phyloP scores from a whole-genome alignment of 2,329 filamentous ascomycete species.

The Geosmithia morbida region DNA sequence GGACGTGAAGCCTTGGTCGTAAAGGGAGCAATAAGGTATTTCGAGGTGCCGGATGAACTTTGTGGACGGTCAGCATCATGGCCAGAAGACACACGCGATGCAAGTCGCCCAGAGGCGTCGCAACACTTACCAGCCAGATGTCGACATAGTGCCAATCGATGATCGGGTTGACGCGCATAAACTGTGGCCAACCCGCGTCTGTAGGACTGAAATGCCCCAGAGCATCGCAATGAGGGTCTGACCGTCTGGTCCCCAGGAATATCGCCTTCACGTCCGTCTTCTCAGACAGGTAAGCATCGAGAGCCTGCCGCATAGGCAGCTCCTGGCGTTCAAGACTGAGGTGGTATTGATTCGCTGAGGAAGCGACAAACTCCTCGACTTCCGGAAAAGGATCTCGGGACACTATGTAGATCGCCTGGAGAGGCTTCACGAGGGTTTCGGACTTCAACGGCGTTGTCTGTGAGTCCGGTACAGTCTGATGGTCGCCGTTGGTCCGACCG shows the following conservation, averaged over 20 bases:
- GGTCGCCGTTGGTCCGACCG: constrained; percentile 9
- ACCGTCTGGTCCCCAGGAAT: constrained; percentile 56
- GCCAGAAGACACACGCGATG: not conserved
- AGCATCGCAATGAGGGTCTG: constrained; percentile 75
- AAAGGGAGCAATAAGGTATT: constrained; percentile 75
- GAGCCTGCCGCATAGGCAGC: constrained; percentile 66
- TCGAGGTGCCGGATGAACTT: constrained; percentile 71
- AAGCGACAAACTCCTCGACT: constrained; percentile 70
- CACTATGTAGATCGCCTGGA: constrained; percentile 83
- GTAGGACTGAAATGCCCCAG: constrained; percentile 77
- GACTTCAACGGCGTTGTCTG: not conserved
- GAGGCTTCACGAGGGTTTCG: constrained; percentile 8
- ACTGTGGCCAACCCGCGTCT: constrained; percentile 77
- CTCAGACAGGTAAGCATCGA: constrained; percentile 60
- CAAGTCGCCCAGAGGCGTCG: not conserved
- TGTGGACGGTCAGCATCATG: not conserved
- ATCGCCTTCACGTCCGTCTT: constrained; percentile 47
- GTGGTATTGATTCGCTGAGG: constrained; percentile 53
- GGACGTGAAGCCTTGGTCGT: constrained; percentile 80
- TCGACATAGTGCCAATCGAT: constrained; percentile 91
- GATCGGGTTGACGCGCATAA: constrained; percentile 88
- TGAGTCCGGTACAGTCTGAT: constrained; percentile 1
- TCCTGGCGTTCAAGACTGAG: constrained; percentile 63
- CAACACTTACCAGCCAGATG: constrained; percentile 72
- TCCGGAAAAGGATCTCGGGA: constrained; percentile 71